A percentile compares a stretch with the other conserved stretches of the same genome.
These are phyloP conservation scores for Arabidopsis arenosa DNA, from an alignment of 345 rosid species.

Conservation along the genomic window DNA sequence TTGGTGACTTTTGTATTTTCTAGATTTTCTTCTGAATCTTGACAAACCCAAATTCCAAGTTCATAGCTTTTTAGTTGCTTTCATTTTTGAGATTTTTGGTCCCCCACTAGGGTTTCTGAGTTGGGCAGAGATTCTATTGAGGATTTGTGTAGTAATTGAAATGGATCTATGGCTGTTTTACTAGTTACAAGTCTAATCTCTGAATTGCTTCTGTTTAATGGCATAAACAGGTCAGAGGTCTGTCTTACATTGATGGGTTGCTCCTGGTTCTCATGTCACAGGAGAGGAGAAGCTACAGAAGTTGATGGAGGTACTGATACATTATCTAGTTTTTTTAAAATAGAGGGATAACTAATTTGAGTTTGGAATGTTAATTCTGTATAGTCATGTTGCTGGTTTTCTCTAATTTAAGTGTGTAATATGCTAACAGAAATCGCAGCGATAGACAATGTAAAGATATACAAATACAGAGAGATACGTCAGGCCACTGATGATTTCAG, in stretches of 20 bases:
- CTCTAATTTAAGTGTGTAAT: conserved; percentile 26
- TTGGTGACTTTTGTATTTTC: conserved; percentile 13
- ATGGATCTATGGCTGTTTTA: conserved; percentile 15
- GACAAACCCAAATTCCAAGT: conserved; percentile 28
- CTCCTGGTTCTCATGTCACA: conserved; percentile 58
- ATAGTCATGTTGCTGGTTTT: conserved; percentile 2
- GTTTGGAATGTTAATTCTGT: conserved; percentile 5
- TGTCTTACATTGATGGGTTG: conserved; percentile 60
- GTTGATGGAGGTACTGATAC: conserved; percentile 64
- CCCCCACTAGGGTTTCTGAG: conserved; percentile 9
- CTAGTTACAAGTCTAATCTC: conserved; percentile 18
- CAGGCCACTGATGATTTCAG: conserved; percentile 78
- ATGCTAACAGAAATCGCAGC: conserved; percentile 57
- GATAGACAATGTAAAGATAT: conserved; percentile 57
- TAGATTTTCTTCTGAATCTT: conserved; percentile 15
- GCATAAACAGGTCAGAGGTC: conserved; percentile 40
- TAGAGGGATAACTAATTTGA: background rate
- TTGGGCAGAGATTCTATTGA: conserved; percentile 2
- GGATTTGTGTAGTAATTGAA: conserved; percentile 6
- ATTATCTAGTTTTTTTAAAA: background rate
- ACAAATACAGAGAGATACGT: conserved; percentile 67
- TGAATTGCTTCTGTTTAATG: conserved; percentile 9
- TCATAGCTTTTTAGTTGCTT: conserved; percentile 27
- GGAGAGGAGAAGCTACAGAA: conserved; percentile 43
- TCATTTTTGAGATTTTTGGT: background rate